These are phyloP conservation scores for Candida glaebosa DNA, from an alignment of 805 yeast species.

Conservation along the genomic window DNA sequence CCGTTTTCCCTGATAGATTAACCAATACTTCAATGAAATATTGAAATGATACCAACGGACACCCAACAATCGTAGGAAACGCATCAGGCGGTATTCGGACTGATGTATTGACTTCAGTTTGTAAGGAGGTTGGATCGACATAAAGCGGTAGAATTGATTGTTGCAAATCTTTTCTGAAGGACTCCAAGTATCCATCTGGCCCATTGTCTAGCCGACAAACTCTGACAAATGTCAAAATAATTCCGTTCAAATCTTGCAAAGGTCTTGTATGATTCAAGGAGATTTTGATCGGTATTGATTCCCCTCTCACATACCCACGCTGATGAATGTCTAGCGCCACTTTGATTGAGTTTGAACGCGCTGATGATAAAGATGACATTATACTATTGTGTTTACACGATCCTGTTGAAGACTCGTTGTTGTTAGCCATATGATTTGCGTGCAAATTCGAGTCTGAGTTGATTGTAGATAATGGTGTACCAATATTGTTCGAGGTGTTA, in stretches of 20 bases:
- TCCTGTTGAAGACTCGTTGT: background rate
- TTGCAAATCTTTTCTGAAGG: constrained; percentile 79
- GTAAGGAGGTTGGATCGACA: constrained; percentile 63
- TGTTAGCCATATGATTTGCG: background rate
- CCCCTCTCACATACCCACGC: constrained; percentile 78
- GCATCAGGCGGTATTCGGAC: constrained; percentile 78
- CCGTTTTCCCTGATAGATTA: constrained; percentile 66
- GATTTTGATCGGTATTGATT: constrained; percentile 68
- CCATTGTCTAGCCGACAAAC: constrained; percentile 65
- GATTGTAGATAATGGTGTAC: constrained; percentile 27
- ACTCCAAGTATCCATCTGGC: constrained; percentile 57
- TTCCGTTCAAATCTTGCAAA: constrained; percentile 65
- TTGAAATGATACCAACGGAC: constrained; percentile 72
- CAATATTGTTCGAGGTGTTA: constrained; percentile 15
- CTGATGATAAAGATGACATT: constrained; percentile 6
- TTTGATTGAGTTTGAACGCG: constrained; percentile 25
- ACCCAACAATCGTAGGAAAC: constrained; percentile 76
- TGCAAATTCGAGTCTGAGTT: constrained; percentile 22
- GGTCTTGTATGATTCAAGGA: constrained; percentile 66
- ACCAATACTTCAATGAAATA: constrained; percentile 80
- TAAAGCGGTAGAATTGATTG: constrained; percentile 76
- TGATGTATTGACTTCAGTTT: constrained; percentile 56
- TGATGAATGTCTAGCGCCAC: constrained; percentile 42
- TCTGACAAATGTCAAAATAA: constrained; percentile 75
- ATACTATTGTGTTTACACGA: background rate